Conservation (phyloP, 202 grass and related monocot genomes). For the Panicum virgatum region DNA sequence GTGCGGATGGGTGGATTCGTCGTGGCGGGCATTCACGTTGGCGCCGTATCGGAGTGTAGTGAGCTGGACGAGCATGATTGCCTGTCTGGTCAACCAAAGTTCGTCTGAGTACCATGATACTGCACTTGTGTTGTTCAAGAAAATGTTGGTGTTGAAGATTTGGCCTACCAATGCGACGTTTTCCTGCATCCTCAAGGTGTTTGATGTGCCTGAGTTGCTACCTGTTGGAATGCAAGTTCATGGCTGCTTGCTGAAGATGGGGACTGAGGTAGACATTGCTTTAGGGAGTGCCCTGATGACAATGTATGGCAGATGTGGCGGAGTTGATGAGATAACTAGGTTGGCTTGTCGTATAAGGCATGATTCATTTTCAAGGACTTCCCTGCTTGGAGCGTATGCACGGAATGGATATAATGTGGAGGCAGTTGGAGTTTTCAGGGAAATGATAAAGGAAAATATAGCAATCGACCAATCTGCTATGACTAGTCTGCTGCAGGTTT, state of each 20-base stretch:
- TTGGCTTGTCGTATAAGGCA: conserved; percentile 53
- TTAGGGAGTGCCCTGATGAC: conserved; percentile 53
- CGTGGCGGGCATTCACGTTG: conserved; percentile 46
- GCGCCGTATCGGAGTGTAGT: conserved; percentile 36
- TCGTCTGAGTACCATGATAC: conserved; percentile 17
- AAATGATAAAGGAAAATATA: conserved; percentile 51
- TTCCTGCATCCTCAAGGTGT: conserved; percentile 64
- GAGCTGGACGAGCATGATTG: conserved; percentile 66
- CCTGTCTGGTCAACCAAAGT: conserved; percentile 47
- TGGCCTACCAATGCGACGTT: conserved; percentile 59
- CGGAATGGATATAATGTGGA: conserved; percentile 54
- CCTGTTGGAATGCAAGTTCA: conserved; percentile 58
- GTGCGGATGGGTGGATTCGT: conserved; percentile 40
- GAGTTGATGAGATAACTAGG: conserved; percentile 53
- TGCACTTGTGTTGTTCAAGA: conserved; percentile 44
- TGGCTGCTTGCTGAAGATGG: conserved; percentile 69
- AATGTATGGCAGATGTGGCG: conserved; percentile 70
- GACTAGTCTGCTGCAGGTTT: conserved; percentile 55
- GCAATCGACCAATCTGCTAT: conserved; percentile 47
- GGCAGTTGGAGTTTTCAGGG: conserved; percentile 41
- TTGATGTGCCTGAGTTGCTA: conserved; percentile 42
- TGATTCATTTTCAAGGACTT: conserved; percentile 49
- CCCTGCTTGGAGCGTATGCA: conserved; percentile 55
- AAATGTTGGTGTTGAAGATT: conserved; percentile 50
- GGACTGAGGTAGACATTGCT: conserved; percentile 51